These are phyloP conservation scores for Termitomyces sp. DNA, from an alignment of 1,284 basidiomycete genomes.

Conservation along the genomic window DNA sequence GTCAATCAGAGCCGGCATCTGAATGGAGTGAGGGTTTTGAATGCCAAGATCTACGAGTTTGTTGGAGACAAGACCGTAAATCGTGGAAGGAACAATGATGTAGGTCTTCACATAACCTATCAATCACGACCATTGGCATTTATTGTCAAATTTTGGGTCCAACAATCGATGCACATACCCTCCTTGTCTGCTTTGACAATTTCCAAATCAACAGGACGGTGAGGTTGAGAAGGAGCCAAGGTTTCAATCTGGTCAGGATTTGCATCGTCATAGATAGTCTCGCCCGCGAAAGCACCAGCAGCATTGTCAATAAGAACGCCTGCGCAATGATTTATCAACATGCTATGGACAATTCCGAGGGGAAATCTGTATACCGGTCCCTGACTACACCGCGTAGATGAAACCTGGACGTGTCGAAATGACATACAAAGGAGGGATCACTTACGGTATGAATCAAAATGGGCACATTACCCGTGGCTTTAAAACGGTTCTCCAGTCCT, in stretches of 20 bases:
- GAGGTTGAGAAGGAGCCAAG: slow-evolving; percentile 36
- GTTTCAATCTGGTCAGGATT: slow-evolving; percentile 40
- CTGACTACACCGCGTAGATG: slow-evolving; percentile 5
- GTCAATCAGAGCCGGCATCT: slow-evolving; percentile 32
- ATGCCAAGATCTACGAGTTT: slow-evolving; percentile 35
- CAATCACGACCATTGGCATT: neutral
- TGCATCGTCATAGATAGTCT: slow-evolving; percentile 43
- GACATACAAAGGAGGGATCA: neutral
- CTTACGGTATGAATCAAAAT: slow-evolving; percentile 51
- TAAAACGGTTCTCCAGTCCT: slow-evolving; percentile 40
- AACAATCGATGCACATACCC: slow-evolving; percentile 25
- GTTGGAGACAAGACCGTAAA: slow-evolving; percentile 34
- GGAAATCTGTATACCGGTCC: slow-evolving; percentile 9
- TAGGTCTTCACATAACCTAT: slow-evolving; percentile 38
- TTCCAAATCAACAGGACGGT: slow-evolving; percentile 44
- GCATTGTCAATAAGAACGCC: slow-evolving; percentile 41
- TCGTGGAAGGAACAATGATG: slow-evolving; percentile 36
- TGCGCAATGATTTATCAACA: slow-evolving; percentile 6
- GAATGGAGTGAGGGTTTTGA: slow-evolving; percentile 32
- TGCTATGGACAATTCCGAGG: neutral
- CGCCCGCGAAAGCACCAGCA: slow-evolving; percentile 34
- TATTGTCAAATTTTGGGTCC: neutral
- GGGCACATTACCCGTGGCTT: slow-evolving; percentile 36
- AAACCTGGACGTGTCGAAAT: too few species aligned
- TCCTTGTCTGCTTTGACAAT: slow-evolving; percentile 38